Evolutionary conservation across 768 basidiomycete genomes (phyloP), one percentile per base, ranked within the genome.

Genomic region (Lactifluus volemus): DNA sequence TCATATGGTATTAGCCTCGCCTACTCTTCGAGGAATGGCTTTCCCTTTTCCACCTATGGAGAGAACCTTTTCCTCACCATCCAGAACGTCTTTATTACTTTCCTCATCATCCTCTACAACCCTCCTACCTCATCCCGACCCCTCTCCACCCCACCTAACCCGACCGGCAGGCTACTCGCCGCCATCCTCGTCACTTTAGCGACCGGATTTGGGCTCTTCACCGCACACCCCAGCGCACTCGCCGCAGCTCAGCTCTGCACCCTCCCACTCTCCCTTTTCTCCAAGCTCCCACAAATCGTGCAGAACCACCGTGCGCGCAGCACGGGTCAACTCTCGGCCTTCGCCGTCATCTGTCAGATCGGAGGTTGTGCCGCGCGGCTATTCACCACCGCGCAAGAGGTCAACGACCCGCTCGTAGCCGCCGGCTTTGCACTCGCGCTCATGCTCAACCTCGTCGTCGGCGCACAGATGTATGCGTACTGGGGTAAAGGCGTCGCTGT

Each of bases 41-140:
- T 95, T 73, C 93, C 97, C 0, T 97, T 98, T 78, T 92, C 91
- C 19, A 98, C 97, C 0, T 99, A 98, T 62, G 97, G 97, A 69
- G 97, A 99, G 74, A 98, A 96, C 77, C 71, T 94, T 59, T 98
- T 98, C 83, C 81, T 98, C 52, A 85, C 91, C 34, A 69, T 93
- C 60, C 93, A 96, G 73, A 93, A 96, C 76, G 77, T 87, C 67
- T 63, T 89, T 74, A 92, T 98, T 71, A 92, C 92, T 15, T 79
- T 93, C 68, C 84, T 95, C 67, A 96, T 96, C 73, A 79, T 94
- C 53, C 75, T 76, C 71, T 86, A 88, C 69, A 68, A 80, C 14
- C 79, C 82, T 8, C 67, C 73, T 11, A 67, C 67, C 17, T 69
- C 69, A 34, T 54, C 60, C 50, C 65, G 65, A 21, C 63, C 60